phyloP scores from a whole-genome alignment of 1,139 yeast genomes.

The Suhomyces guaymorum region DNA sequence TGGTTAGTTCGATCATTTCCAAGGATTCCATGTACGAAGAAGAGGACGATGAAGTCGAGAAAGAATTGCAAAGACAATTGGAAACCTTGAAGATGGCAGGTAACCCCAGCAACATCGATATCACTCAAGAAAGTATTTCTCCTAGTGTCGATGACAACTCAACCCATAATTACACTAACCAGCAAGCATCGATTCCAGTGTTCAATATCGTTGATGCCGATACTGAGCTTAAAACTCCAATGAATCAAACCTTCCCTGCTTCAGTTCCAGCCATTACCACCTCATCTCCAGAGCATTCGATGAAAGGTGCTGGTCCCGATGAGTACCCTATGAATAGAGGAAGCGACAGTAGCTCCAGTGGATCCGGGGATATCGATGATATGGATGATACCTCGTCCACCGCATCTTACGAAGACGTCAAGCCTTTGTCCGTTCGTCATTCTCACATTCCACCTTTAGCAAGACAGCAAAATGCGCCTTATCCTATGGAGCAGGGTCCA shows the following conservation, averaged over 20 bases:
- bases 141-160: background rate
- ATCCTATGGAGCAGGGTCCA: background rate
- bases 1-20: slow-evolving; percentile 47
- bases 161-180: background rate
- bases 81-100: slow-evolving; percentile 37
- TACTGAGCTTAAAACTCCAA: slow-evolving; percentile 1
- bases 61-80: slow-evolving; percentile 44
- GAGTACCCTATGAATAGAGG: slow-evolving; percentile 3
- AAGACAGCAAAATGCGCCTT: background rate
- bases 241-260: background rate
- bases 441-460: slow-evolving; percentile 12
- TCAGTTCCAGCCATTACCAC: slow-evolving; percentile 8
- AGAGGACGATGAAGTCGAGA: slow-evolving; percentile 42
- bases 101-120: slow-evolving; percentile 7
- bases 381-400: slow-evolving; percentile 16
- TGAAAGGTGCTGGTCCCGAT: background rate
- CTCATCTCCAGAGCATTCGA: slow-evolving; percentile 4
- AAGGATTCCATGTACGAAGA: slow-evolving; percentile 30
- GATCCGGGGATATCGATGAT: slow-evolving; percentile 11
- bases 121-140: background rate
- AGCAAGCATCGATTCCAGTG: slow-evolving; percentile 17
- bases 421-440: slow-evolving; percentile 30
- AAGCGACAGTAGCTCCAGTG: slow-evolving; percentile 15
- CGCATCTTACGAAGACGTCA: slow-evolving; percentile 25
- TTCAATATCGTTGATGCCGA: slow-evolving; percentile 19